phyloP scores from a whole-genome alignment of 768 basidiomycete species.

The Paxillus involutus region DNA sequence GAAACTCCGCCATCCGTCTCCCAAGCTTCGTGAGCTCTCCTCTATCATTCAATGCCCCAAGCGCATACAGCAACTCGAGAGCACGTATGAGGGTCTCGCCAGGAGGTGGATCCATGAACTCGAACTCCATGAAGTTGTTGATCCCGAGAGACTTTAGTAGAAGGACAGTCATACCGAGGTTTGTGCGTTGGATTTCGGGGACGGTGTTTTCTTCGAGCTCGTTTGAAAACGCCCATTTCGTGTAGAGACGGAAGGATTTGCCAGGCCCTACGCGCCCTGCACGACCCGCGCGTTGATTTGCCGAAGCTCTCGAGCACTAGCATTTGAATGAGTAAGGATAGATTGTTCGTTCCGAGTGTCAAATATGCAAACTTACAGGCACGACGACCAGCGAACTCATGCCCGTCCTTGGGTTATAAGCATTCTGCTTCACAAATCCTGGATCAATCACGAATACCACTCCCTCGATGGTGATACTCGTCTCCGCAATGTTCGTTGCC shows the following conservation, averaged over 20 bases:
- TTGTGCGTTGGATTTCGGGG: slow-evolving; percentile 99
- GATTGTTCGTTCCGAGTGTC: slow-evolving; percentile 24
- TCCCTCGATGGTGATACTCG: slow-evolving; percentile 98
- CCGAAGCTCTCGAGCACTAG: slow-evolving; percentile 95
- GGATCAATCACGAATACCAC: slow-evolving; percentile 84
- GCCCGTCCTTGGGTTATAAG: slow-evolving; percentile 96
- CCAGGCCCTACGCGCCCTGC: slow-evolving; percentile 98
- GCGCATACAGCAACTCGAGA: slow-evolving; percentile 88
- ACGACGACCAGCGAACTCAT: slow-evolving; percentile 98
- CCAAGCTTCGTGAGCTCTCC: slow-evolving; percentile 98
- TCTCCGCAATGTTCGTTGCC: slow-evolving; percentile 99
- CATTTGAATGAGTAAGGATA: background rate
- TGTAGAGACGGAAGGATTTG: slow-evolving; percentile 97
- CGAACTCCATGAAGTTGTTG: slow-evolving; percentile 97
- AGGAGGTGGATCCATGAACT: slow-evolving; percentile 97
- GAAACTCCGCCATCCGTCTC: slow-evolving; percentile 97
- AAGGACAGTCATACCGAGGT: slow-evolving; percentile 92
- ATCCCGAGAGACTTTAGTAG: slow-evolving; percentile 96
- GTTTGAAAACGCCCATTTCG: slow-evolving; percentile 96
- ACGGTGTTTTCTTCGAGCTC: slow-evolving; percentile 97
- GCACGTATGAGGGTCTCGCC: slow-evolving; percentile 97
- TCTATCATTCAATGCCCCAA: slow-evolving; percentile 93
- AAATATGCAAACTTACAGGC: slow-evolving; percentile 59
- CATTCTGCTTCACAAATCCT: slow-evolving; percentile 61
- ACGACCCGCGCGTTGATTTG: slow-evolving; percentile 94